Evolutionary conservation across 116 monocot species (phyloP).

Genomic region (Iris pallida): DNA sequence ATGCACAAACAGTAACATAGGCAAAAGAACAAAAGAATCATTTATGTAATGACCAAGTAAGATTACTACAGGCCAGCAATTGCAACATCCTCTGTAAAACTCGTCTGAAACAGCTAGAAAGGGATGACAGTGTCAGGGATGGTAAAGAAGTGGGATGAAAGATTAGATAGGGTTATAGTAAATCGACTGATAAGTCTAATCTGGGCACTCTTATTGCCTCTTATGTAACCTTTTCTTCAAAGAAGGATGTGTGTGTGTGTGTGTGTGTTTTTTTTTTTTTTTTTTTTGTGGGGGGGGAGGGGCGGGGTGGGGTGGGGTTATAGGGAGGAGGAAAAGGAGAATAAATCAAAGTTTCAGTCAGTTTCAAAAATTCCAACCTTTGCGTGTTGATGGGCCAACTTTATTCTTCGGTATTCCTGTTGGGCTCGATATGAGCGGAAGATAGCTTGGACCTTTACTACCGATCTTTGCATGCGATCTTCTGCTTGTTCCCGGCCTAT

Average conservation of each 20-base stretch:
- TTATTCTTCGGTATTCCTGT: slow-evolving; percentile 88
- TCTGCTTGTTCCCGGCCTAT: slow-evolving; percentile 80
- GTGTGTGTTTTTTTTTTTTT: no score
- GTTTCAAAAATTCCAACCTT: slow-evolving; percentile 35
- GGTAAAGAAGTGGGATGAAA: not conserved
- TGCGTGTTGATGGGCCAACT: slow-evolving; percentile 55
- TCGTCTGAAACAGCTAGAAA: no score
- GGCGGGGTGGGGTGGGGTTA: no score
- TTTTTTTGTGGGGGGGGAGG: no score
- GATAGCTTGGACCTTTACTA: slow-evolving; percentile 85
- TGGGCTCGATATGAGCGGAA: slow-evolving; percentile 91
- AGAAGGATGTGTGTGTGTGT: not conserved
- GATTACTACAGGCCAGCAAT: no score
- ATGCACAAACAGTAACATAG: no score
- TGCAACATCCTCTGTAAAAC: no score
- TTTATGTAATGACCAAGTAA: no score
- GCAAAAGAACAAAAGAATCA: no score
- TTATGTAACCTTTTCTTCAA: not conserved
- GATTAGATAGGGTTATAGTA: not conserved
- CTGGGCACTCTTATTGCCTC: not conserved
- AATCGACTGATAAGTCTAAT: not conserved
- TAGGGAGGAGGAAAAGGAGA: not conserved
- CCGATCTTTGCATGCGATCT: slow-evolving; percentile 76
- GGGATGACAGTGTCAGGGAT: no score
- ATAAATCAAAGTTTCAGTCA: not conserved